Base-by-base conservation (phyloP, 2,329 filamentous ascomycete genomes). In the Colletotrichum kahawae region DNA sequence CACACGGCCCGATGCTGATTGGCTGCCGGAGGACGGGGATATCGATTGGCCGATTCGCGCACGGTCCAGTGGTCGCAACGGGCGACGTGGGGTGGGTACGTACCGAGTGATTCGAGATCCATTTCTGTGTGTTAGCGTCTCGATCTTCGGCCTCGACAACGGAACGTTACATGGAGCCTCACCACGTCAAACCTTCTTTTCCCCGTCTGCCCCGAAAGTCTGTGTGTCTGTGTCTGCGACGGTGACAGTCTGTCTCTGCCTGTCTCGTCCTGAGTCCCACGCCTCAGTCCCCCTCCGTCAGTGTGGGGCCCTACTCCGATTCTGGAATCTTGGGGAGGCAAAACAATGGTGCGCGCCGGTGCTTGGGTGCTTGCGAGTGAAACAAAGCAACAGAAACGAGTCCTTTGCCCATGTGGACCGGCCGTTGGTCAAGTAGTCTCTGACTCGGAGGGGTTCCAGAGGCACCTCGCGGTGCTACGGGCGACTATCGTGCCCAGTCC, bases 111-210 rank as follows among this genome's bases (percentile, higher is more conserved):
- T 48, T n/a, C 62, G 29, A 71, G 57, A 38, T 75, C 69, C 70
- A 67, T 64, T 64, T 51, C 62, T 38, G 21, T 18, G 51, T 68
- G 56, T 75, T 73, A 75, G 73, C 64, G 73, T 64, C 33, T 48
- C 64, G 73, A 72, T 72, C 69, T 31, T 68, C 69, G 63, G 56
- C 34, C 57, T 72, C 48, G 69, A 75, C 63, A 73, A 75, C 73
- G 73, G 70, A 75, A 75, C 73, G 73, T 75, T 75, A 75, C 73
- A 75, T 75, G 70, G 73, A 68, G 56, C 73, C 73, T 73, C 73
- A 73, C 73, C 70, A 73, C 70, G 57, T 73, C 73, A 73, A 75
- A 73, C 70, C 73, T 73, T 75, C 73, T 73, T 75, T 68, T 31
- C 56, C 31, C 69, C 34, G 57, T 51, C 48, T 24, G 21, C 34